Conservation (phyloP, 768 basidiomycete species). For the Paxillus rubicundulus region DNA sequence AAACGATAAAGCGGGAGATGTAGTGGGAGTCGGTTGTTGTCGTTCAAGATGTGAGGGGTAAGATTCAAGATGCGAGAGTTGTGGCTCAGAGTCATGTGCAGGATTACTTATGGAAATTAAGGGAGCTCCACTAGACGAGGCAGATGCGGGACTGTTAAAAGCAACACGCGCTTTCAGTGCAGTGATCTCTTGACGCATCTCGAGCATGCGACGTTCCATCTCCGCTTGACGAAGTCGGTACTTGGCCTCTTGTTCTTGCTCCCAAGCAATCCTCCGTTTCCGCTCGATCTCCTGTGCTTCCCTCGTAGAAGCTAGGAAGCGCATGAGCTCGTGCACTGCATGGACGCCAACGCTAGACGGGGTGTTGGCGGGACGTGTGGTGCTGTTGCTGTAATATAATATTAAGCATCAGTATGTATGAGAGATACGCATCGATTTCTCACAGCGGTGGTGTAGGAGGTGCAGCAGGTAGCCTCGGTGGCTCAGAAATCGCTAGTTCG, state of each 20-base stretch:
- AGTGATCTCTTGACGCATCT: constrained; percentile 53
- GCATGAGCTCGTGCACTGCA: constrained; percentile 58
- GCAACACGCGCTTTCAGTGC: constrained; percentile 42
- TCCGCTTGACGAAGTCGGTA: constrained; percentile 53
- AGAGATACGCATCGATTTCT: constrained; percentile 14
- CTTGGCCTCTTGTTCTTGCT: constrained; percentile 65
- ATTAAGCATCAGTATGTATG: constrained; percentile 1
- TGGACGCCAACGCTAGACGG: constrained; percentile 38
- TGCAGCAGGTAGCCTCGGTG: constrained; percentile 23
- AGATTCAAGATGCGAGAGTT: constrained; percentile 10
- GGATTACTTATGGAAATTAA: constrained; percentile 1
- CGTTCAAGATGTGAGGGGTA: constrained; percentile 3
- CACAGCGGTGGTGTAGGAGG: constrained; percentile 39
- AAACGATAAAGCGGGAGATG: constrained; percentile 29
- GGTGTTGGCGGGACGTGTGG: constrained; percentile 21
- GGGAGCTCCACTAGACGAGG: constrained; percentile 2
- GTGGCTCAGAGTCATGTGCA: neutral
- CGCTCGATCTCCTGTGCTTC: constrained; percentile 62
- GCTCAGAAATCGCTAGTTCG: constrained; percentile 56
- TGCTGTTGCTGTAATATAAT: constrained; percentile 7
- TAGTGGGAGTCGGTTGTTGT: constrained; percentile 31
- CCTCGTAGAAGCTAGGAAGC: constrained; percentile 53
- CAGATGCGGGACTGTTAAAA: constrained; percentile 15
- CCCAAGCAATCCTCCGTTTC: constrained; percentile 62
- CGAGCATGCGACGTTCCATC: constrained; percentile 53